Percentiles rank a stretch among this genome's conserved stretches.
These are phyloP conservation scores for Trametes cubensis DNA, from an alignment of 768 basidiomycete species.

Conservation along the genomic window DNA sequence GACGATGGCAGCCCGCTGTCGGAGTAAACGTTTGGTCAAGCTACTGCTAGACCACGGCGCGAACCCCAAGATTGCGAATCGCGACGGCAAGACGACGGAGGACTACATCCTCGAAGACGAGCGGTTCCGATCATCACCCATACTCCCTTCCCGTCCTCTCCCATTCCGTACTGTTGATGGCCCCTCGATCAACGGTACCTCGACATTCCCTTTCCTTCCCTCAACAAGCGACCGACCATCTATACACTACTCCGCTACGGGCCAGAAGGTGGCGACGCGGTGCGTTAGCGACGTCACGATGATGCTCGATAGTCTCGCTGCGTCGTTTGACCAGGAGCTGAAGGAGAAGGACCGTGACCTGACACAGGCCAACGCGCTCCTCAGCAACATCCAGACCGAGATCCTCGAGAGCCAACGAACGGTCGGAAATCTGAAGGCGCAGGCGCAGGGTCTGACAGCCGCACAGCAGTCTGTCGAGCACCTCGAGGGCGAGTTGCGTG, in stretches of 20 bases:
- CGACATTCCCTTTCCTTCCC: slow-evolving; percentile 19
- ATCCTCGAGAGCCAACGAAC: slow-evolving; percentile 83
- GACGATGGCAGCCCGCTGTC: slow-evolving; percentile 93
- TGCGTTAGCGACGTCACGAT: slow-evolving; percentile 83
- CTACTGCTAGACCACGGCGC: slow-evolving; percentile 95
- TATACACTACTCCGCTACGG: slow-evolving; percentile 83
- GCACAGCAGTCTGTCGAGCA: slow-evolving; percentile 60
- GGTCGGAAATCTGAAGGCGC: slow-evolving; percentile 66
- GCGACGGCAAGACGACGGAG: slow-evolving; percentile 95
- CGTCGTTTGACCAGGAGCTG: slow-evolving; percentile 90
- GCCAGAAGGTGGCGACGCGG: slow-evolving; percentile 82
- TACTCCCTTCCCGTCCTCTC: slow-evolving; percentile 65
- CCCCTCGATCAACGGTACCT: slow-evolving; percentile 44
- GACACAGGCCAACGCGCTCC: slow-evolving; percentile 83
- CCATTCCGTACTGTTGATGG: slow-evolving; percentile 63
- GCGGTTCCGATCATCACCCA: slow-evolving; percentile 90
- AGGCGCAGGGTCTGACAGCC: slow-evolving; percentile 67
- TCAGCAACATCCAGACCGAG: slow-evolving; percentile 86
- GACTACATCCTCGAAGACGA: slow-evolving; percentile 99
- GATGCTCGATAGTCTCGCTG: slow-evolving; percentile 86
- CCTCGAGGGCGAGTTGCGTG: slow-evolving; percentile 65
- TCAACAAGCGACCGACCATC: slow-evolving; percentile 55
- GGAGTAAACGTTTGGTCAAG: slow-evolving; percentile 94
- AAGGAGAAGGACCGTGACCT: slow-evolving; percentile 90
- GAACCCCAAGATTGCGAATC: slow-evolving; percentile 91